Base-by-base conservation (phyloP, 1,284 basidiomycete species). In the Leccinum subspadiceum region DNA sequence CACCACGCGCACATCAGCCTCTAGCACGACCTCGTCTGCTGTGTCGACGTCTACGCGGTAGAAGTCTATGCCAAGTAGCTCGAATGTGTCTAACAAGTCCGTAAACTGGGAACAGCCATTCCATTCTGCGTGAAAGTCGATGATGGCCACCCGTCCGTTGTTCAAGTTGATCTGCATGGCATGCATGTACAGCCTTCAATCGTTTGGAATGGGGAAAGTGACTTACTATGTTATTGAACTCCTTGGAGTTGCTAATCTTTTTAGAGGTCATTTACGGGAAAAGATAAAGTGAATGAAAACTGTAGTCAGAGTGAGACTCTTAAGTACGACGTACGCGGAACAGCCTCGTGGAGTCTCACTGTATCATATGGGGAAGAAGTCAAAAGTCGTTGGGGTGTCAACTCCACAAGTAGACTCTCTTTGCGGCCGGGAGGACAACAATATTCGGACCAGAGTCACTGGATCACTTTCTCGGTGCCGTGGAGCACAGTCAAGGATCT, bases 1-100 rank as follows among this genome's bases (percentile, higher is more conserved):
- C 58, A 70, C 69, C 60, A 70, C 71, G 3, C 71, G 67, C 37
- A 73, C 67, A 22, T 70, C 69, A 5, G 58, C 64, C 49, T 73
- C 71, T 10, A 71, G 39, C 10, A 61, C 69, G 12, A 72, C 58
- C n/a, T 72, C 69, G 31, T 71, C 70, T 15, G 62, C 55, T 31
- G 61, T 58, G 17, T 73, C 71, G 22, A 70, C 50, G 4, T 70
- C 44, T 6, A 70, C 68, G 20, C 61, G 61, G 48, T 72, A 70
- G 2, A 73, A 48, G 33, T 69, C 69, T 15, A 70, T 54, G 13
- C 70, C 69, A 15, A 72, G 67, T 12, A 54, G 60, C 48, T 62
- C 61, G 55, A 71, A 71, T 1, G 70, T 69, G 2, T 71, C 66
- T 4, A 68, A 60, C 31, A 67, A 56, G 4, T 69, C 65, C 1